Conservation (phyloP, 345 rosid species). For the Arabis alpina region DNA sequence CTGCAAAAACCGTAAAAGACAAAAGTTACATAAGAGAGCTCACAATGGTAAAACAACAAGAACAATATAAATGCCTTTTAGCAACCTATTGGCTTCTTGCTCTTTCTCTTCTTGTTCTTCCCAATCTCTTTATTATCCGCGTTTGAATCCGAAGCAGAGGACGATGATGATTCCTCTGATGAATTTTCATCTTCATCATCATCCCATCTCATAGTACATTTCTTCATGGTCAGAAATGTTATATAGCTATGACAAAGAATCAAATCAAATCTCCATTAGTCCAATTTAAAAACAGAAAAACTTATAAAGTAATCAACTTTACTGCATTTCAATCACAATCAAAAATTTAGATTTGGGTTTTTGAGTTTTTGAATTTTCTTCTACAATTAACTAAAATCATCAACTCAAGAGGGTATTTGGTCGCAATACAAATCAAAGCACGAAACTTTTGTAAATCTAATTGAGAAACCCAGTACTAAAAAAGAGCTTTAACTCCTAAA, state of each 20-base stretch:
- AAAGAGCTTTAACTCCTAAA: slow-evolving; percentile 13
- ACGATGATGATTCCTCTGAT: slow-evolving; percentile 35
- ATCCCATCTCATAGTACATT: slow-evolving; percentile 42
- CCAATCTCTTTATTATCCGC: slow-evolving; percentile 26
- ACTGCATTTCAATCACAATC: neutral
- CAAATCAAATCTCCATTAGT: slow-evolving; percentile 5
- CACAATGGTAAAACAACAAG: slow-evolving; percentile 3
- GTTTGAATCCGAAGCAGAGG: slow-evolving; percentile 39
- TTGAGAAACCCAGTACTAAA: slow-evolving; percentile 11
- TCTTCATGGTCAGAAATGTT: slow-evolving; percentile 27
- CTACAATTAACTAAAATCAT: neutral
- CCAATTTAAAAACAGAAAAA: neutral
- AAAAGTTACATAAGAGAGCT: slow-evolving; percentile 15
- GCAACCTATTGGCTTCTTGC: slow-evolving; percentile 37
- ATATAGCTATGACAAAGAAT: slow-evolving; percentile 14
- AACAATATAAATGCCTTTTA: neutral
- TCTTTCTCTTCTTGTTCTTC: slow-evolving; percentile 44
- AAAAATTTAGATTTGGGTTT: neutral
- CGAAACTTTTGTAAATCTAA: slow-evolving; percentile 5
- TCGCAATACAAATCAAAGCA: slow-evolving; percentile 11
- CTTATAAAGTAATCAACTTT: slow-evolving; percentile 3
- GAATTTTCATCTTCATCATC: slow-evolving; percentile 31
- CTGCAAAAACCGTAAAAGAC: slow-evolving; percentile 40
- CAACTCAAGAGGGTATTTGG: neutral
- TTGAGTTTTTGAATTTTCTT: neutral